Evolutionary conservation across 2,329 filamentous ascomycete species (phyloP).

Genomic region (Aspergillus transmontanensis): DNA sequence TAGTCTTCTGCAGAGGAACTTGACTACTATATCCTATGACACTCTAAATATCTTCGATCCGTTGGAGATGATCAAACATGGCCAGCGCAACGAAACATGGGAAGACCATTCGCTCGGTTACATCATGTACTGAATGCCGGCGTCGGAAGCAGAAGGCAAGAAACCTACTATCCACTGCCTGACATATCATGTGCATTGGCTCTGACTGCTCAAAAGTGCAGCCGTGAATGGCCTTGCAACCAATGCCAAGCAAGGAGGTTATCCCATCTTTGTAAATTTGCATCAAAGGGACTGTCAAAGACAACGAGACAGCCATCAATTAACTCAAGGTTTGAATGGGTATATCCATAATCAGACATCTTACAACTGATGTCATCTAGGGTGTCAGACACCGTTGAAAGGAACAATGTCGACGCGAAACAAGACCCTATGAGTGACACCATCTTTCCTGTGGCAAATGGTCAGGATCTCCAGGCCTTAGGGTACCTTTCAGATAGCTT

Average conservation of each 20-base stretch:
- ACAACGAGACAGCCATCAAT: constrained; percentile 5
- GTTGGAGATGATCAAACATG: not conserved
- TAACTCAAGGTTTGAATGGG: constrained; percentile 13
- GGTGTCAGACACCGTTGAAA: not conserved
- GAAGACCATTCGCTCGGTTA: constrained; percentile 4
- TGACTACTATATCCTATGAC: not conserved
- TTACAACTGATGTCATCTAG: not conserved
- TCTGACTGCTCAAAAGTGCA: constrained; percentile 43
- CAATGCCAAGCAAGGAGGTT: constrained; percentile 53
- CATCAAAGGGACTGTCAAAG: constrained; percentile 32
- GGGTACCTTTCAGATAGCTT: constrained; percentile 20
- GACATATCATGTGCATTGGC: not conserved
- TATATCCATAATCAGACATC: not conserved
- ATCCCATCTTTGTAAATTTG: constrained; percentile 52
- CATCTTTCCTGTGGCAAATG: not conserved
- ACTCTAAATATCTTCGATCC: not conserved
- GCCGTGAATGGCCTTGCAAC: constrained; percentile 55
- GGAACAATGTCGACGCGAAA: not conserved
- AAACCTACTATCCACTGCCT: not conserved
- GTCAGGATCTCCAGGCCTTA: constrained; percentile 18
- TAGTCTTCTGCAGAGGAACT: not conserved
- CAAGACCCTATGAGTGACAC: not conserved
- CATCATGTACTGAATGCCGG: constrained; percentile 52
- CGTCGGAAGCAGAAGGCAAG: constrained; percentile 55
- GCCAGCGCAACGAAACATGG: not conserved